Evolutionary conservation across 148 eudicot species (phyloP).

Genomic region (Spergularia bocconei): DNA sequence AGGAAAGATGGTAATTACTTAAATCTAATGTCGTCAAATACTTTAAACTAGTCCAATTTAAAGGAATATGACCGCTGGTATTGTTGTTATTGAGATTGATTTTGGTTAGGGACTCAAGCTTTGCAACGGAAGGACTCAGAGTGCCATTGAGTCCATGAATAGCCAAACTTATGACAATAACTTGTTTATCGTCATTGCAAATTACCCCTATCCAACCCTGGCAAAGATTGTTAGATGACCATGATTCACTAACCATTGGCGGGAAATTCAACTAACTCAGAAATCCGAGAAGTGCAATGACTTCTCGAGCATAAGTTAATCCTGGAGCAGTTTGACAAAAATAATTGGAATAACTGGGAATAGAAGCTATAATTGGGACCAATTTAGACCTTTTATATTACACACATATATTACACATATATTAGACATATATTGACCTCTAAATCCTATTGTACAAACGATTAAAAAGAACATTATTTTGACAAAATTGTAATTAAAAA

Average conservation of each 20-base stretch:
- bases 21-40: constrained; percentile 58
- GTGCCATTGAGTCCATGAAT: constrained; percentile 66
- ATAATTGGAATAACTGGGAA: constrained; percentile 50
- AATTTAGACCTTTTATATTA: too few relatives aligned
- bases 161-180: constrained; percentile 59
- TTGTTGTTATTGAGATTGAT: constrained; percentile 64
- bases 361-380: too few relatives aligned
- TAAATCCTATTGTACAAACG: too few relatives aligned
- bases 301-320: constrained; percentile 60
- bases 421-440: too few relatives aligned
- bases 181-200: constrained; percentile 54
- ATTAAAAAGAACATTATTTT: too few relatives aligned
- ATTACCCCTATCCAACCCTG: constrained; percentile 75
- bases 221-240: constrained; percentile 84
- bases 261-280: constrained; percentile 73
- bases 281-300: constrained; percentile 75
- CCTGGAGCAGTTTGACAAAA: constrained; percentile 67
- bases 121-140: constrained; percentile 69
- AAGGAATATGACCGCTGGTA: constrained; percentile 62
- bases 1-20: constrained; percentile 69
- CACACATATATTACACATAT: too few relatives aligned
- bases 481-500: too few relatives aligned
- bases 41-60: constrained; percentile 67
- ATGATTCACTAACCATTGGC: constrained; percentile 57
- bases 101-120: constrained; percentile 51